Evolutionary conservation across 768 basidiomycete species (phyloP), one percentile per base, ranked within the genome.

Genomic region (button mushroom (Agaricus bisporus)): DNA sequence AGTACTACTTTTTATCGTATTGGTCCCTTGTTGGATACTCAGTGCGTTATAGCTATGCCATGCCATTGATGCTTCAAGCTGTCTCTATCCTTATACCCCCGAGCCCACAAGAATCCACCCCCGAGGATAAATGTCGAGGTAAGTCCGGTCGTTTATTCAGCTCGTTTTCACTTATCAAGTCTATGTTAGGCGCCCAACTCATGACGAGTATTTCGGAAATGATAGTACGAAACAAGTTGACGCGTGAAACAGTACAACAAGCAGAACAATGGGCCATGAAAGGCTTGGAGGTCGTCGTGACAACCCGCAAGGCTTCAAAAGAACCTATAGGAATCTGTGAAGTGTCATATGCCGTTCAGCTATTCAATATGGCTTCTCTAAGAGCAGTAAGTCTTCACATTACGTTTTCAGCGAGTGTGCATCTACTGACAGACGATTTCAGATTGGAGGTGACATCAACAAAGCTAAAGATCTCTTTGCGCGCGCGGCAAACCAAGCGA

Each of bases 241-340:
- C 60, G 6, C 58, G 64, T 17, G 72, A 77, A 42, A 59, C 59
- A 3, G 59, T 76, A 18, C 61, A 52, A 14, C 72, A 76, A 59
- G 84, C 86, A 1, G 83, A 86, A 59, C 67, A 75, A 0, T 87
- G 85, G 83, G 80, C 82, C 4, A 71, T 69, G 29, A 79, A 81
- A 58, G 67, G 66, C 22, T 59, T 73, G 1, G 68, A 70, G 7
- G 59, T 72, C 9, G 65, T 66, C 15, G 62, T 59, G 41, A 53
- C 64, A 5, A 60, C 65, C 14, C 62, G 63, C 58, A 70, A 61
- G 54, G 62, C 55, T 3, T 56, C 63, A 0, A 52, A 41, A 17
- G 58, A 57, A 53, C 64, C 56, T 47, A 59, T 63, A 51, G 59
- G 56, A 29, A 66, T 70, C 0, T 87, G 85, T 56, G 80, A 84